Conservation (phyloP, 768 basidiomycete genomes). For the Trametes villosa region DNA sequence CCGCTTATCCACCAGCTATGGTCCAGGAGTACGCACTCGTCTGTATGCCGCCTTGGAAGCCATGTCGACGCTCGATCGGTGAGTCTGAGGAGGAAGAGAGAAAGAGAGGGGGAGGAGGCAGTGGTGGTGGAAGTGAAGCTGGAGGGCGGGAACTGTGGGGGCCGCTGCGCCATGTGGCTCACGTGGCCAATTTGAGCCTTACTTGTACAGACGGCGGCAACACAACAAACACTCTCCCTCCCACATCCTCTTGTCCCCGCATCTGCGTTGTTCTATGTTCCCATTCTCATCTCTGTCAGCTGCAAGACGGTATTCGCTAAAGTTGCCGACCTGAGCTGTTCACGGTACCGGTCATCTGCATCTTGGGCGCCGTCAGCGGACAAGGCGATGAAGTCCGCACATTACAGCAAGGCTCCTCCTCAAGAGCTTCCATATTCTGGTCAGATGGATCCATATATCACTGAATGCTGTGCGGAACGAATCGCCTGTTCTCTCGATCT, state of each 20-base stretch:
- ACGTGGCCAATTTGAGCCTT: constrained; percentile 14
- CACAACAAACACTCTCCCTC: neutral
- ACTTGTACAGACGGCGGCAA: neutral
- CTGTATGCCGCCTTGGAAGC: constrained; percentile 87
- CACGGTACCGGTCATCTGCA: too few relatives aligned
- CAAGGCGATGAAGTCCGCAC: too few relatives aligned
- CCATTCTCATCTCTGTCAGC: neutral
- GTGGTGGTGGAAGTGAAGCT: constrained; percentile 20
- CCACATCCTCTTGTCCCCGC: neutral
- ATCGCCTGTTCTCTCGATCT: neutral
- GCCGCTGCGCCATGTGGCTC: constrained; percentile 6
- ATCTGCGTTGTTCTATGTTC: neutral
- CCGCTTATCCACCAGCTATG: neutral
- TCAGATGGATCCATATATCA: too few relatives aligned
- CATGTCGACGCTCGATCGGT: constrained; percentile 47
- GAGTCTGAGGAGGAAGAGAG: neutral
- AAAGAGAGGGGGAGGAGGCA: constrained; percentile 12
- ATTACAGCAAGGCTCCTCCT: too few relatives aligned
- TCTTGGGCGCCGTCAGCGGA: too few relatives aligned
- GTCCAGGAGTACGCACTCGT: constrained; percentile 54
- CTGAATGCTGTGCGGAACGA: neutral
- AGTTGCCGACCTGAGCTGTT: too few relatives aligned
- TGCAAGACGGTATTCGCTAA: too few relatives aligned
- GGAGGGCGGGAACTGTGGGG: constrained; percentile 3
- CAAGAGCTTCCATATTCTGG: too few relatives aligned